phyloP scores from a whole-genome alignment of 1,284 basidiomycete species.

The Phlebopus sp. region DNA sequence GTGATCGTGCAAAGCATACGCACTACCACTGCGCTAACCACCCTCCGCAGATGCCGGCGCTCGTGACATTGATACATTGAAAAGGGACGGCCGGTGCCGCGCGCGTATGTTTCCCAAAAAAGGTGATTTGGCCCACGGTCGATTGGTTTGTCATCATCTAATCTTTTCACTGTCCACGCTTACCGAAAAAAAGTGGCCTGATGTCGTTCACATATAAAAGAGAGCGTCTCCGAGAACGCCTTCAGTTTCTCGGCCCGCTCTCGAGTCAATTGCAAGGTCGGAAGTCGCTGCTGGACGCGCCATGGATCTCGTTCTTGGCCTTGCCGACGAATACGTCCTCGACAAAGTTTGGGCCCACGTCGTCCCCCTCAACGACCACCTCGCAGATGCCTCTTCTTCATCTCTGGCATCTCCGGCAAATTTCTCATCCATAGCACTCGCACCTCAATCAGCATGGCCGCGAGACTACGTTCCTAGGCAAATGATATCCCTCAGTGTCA shows the following conservation, averaged over 20 bases:
- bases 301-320: conserved; percentile 82
- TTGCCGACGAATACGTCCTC: conserved; percentile 74
- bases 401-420: conserved; percentile 31
- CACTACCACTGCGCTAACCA: conserved; percentile 20
- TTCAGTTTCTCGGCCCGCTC: too few relatives aligned
- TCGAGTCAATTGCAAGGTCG: not conserved
- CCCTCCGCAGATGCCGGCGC: not conserved
- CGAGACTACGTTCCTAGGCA: conserved; percentile 82
- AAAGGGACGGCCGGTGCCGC: too few relatives aligned
- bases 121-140: not conserved
- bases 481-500: conserved; percentile 64
- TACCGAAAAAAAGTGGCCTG: conserved; percentile 30
- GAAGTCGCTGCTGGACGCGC: conserved; percentile 2
- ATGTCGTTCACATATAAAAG: conserved; percentile 13
- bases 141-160: conserved; percentile 16
- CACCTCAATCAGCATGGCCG: conserved; percentile 63
- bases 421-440: conserved; percentile 19
- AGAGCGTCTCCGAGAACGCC: not conserved
- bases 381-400: conserved; percentile 28
- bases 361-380: conserved; percentile 52
- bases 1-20: conserved; percentile 32
- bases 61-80: not conserved
- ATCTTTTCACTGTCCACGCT: conserved; percentile 3
- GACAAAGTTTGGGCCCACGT: conserved; percentile 78
- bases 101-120: not conserved